Evolutionary conservation across 305 asterid species (phyloP).

Genomic region (Vinca major): DNA sequence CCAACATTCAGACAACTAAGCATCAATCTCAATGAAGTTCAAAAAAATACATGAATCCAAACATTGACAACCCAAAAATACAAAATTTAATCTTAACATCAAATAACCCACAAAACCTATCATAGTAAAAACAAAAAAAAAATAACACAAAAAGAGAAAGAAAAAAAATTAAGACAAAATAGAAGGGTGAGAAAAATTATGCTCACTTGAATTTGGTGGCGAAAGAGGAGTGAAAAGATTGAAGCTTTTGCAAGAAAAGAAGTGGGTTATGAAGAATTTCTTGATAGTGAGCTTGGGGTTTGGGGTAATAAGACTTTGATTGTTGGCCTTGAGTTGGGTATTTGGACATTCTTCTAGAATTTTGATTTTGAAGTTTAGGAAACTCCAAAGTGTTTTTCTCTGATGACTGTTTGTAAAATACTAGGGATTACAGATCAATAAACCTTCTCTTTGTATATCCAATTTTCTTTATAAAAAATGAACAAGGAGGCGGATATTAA

Average conservation of each 20-base stretch:
- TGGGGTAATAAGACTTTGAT: conserved; percentile 45
- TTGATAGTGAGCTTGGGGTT: conserved; percentile 68
- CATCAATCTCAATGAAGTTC: neutral
- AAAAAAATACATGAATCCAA: neutral
- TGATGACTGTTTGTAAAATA: no score
- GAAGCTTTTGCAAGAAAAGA: conserved; percentile 56
- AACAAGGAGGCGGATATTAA: no score
- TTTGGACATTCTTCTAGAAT: conserved; percentile 38
- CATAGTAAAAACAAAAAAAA: neutral
- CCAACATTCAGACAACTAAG: neutral
- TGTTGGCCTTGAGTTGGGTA: conserved; percentile 26
- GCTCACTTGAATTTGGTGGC: conserved; percentile 57
- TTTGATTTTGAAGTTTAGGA: neutral
- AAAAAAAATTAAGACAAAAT: neutral
- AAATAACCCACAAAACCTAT: neutral
- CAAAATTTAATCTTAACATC: neutral
- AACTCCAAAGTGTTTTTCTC: no score
- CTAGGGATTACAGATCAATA: no score
- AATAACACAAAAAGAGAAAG: neutral
- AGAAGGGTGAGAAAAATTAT: neutral
- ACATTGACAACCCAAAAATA: neutral
- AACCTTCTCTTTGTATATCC: no score
- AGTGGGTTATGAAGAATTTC: conserved; percentile 59
- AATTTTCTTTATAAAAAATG: no score
- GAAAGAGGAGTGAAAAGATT: conserved; percentile 43